Conservation (phyloP, 805 yeast species). For the Saccharomycopsis sp. region DNA sequence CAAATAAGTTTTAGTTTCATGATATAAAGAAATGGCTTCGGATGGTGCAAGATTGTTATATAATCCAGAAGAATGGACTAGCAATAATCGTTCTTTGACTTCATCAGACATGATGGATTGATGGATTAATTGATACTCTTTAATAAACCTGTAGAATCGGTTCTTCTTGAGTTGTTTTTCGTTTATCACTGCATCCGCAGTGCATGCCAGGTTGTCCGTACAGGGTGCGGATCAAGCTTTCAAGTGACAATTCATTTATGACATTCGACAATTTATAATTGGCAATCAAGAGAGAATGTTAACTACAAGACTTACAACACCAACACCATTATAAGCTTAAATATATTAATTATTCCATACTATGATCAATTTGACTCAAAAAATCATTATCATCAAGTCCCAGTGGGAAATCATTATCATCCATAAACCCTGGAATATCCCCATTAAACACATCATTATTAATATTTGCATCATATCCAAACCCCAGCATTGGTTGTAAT, state of each 20-base stretch:
- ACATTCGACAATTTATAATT: too few species aligned
- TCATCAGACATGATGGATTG: conserved; percentile 5
- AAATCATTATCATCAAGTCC: conserved; percentile 27
- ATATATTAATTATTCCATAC: conserved; percentile 21
- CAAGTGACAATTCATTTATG: too few species aligned
- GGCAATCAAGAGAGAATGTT: too few species aligned
- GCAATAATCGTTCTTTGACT: conserved; percentile 36
- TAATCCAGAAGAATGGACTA: conserved; percentile 39
- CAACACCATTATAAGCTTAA: too few species aligned
- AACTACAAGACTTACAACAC: too few species aligned
- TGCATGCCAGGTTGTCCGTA: too few species aligned
- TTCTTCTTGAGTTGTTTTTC: too few species aligned
- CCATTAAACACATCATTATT: conserved; percentile 11
- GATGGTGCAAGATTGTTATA: conserved; percentile 40
- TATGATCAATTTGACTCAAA: conserved; percentile 27
- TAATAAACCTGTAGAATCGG: too few species aligned
- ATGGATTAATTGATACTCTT: too few species aligned
- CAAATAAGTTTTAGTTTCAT: conserved; percentile 27
- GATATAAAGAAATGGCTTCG: conserved; percentile 31
- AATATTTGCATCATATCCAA: conserved; percentile 1
- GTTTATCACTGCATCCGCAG: too few species aligned
- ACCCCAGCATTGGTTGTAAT: conserved; percentile 4
- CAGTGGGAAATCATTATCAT: conserved; percentile 26
- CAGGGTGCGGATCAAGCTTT: too few species aligned
- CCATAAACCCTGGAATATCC: conserved; percentile 20